phyloP scores from a whole-genome alignment of 1,139 yeast species.

The Yamadazyma membranifaciens region DNA sequence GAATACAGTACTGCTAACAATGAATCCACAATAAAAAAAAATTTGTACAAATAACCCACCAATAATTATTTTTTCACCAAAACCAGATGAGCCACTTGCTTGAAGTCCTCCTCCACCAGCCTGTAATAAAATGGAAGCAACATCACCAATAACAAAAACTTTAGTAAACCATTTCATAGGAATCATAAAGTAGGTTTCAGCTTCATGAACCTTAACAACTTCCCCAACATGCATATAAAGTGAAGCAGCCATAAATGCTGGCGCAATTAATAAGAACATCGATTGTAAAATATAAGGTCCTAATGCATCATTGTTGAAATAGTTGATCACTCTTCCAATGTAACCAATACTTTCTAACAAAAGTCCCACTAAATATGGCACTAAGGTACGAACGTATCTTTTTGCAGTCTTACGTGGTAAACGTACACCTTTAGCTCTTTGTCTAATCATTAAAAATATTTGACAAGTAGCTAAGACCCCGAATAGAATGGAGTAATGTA shows the following conservation, averaged over 20 bases:
- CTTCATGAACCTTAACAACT: constrained; percentile 24
- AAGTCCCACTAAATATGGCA: constrained; percentile 26
- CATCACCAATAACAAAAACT: constrained; percentile 44
- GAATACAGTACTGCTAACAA: constrained; percentile 10
- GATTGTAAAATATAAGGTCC: constrained; percentile 34
- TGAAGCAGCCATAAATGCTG: constrained; percentile 44
- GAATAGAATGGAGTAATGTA: constrained; percentile 3
- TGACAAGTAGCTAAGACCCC: constrained; percentile 1
- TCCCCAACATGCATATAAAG: constrained; percentile 45
- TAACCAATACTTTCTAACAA: constrained; percentile 34
- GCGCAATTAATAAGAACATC: constrained; percentile 34
- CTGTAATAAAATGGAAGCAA: constrained; percentile 38
- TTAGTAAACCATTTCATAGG: constrained; percentile 31
- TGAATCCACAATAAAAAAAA: constrained; percentile 31
- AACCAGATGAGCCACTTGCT: constrained; percentile 13
- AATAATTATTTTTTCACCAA: constrained; percentile 24
- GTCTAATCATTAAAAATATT: constrained; percentile 1
- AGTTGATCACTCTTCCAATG: constrained; percentile 25
- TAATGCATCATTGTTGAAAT: constrained; percentile 14
- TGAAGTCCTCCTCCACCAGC: constrained; percentile 44
- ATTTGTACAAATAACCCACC: constrained; percentile 36
- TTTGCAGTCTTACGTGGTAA: constrained; percentile 3
- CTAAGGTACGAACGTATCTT: constrained; percentile 6
- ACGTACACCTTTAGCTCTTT: background rate
- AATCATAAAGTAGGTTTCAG: constrained; percentile 26